Percentiles rank a stretch among this genome's conserved stretches.
phyloP scores from a whole-genome alignment of 1,284 basidiomycete species.

The Trichosporon coremiiforme region DNA sequence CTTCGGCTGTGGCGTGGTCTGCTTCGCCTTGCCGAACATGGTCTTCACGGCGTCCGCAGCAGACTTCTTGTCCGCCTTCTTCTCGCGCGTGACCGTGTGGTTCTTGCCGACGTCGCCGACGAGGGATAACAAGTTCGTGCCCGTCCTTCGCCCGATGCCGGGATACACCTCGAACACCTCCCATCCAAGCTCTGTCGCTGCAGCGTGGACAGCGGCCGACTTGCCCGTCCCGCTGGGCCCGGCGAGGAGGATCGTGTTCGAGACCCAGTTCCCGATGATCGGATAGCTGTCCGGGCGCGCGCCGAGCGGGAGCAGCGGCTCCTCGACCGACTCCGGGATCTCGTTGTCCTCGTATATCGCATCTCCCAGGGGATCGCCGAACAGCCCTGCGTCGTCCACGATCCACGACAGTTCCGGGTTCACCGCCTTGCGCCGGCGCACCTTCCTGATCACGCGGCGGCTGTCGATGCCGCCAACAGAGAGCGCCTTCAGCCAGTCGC shows the following conservation, averaged over 20 bases:
- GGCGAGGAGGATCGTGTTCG: slow-evolving; percentile 79
- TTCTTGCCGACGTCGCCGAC: slow-evolving; percentile 93
- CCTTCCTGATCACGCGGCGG: slow-evolving; percentile 41
- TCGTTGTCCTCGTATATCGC: slow-evolving; percentile 36
- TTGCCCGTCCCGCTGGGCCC: slow-evolving; percentile 89
- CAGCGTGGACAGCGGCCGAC: slow-evolving; percentile 88
- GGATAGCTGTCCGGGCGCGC: slow-evolving; percentile 40
- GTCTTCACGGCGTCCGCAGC: slow-evolving; percentile 17
- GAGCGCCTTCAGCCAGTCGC: slow-evolving; percentile 78
- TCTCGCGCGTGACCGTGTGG: slow-evolving; percentile 66
- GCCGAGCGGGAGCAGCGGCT: slow-evolving; percentile 32
- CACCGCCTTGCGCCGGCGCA: slow-evolving; percentile 25
- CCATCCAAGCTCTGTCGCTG: slow-evolving; percentile 89
- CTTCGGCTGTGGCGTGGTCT: neutral
- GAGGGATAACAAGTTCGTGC: slow-evolving; percentile 73
- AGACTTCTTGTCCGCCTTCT: slow-evolving; percentile 23
- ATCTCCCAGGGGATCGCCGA: slow-evolving; percentile 37
- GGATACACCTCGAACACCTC: slow-evolving; percentile 97
- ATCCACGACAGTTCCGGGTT: slow-evolving; percentile 50
- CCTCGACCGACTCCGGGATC: slow-evolving; percentile 34
- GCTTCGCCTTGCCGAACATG: slow-evolving; percentile 20
- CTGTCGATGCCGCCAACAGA: slow-evolving; percentile 59
- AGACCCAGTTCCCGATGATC: slow-evolving; percentile 57
- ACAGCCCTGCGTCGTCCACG: slow-evolving; percentile 53
- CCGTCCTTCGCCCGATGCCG: slow-evolving; percentile 85